Evolutionary conservation across 1,284 basidiomycete species (phyloP).

Genomic region (Athelia psychrophila): DNA sequence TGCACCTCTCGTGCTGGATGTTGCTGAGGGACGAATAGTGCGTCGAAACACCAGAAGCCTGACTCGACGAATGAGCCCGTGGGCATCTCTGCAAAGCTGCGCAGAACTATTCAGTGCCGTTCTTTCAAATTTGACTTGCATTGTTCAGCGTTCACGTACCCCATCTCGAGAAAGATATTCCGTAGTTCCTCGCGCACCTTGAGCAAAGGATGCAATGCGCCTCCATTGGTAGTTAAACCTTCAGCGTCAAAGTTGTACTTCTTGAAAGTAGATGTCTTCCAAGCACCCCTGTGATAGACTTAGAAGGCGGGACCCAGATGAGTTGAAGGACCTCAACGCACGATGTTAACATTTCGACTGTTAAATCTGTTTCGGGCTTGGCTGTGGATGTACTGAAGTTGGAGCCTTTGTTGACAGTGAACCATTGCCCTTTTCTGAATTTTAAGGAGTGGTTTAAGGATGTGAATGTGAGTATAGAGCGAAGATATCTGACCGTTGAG

Average conservation of each 20-base stretch:
- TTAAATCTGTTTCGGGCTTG: constrained; percentile 97
- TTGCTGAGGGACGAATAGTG: constrained; percentile 98
- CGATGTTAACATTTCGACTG: constrained; percentile 93
- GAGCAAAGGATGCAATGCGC: constrained; percentile 93
- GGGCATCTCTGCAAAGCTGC: constrained; percentile 98
- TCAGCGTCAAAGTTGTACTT: constrained; percentile 99
- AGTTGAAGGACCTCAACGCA: constrained; percentile 33
- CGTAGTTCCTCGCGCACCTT: constrained; percentile 99
- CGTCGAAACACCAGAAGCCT: constrained; percentile 99
- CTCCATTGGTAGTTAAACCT: constrained; percentile 84
- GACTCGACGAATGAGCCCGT: constrained; percentile 98
- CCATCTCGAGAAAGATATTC: constrained; percentile 99
- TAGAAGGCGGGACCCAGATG: background rate
- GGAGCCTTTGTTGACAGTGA: constrained; percentile 83
- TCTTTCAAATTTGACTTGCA: constrained; percentile 1
- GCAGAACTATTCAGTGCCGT: background rate
- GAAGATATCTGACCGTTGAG: constrained; percentile 54
- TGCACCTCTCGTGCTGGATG: constrained; percentile 98
- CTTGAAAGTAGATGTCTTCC: constrained; percentile 93
- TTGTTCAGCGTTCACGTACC: constrained; percentile 47
- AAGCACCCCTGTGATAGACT: constrained; percentile 62
- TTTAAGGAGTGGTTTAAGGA: constrained; percentile 10
- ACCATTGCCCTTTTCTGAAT: constrained; percentile 98
- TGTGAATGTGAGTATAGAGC: constrained; percentile 2
- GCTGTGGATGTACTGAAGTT: constrained; percentile 92